A percentile compares a stretch with the other conserved stretches of the same genome.
These are phyloP conservation scores for Penicillium janthinellum DNA, from an alignment of 2,329 filamentous ascomycete genomes.

Conservation along the genomic window DNA sequence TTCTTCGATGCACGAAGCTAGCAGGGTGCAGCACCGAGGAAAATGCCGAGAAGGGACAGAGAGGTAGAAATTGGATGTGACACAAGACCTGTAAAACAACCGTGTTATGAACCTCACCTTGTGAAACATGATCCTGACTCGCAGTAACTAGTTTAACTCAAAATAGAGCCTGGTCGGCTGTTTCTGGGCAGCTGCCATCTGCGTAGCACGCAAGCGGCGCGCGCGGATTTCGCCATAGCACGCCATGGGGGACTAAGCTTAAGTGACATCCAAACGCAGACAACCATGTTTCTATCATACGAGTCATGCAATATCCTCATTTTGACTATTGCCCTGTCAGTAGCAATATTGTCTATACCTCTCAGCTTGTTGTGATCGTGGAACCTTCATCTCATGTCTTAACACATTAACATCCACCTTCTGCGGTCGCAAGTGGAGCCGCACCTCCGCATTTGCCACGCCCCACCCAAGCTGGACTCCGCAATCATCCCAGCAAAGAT, in stretches of 20 bases:
- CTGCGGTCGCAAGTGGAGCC: neutral
- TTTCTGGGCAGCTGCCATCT: neutral
- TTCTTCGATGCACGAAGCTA: neutral
- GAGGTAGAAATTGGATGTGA: neutral
- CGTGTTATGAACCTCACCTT: neutral
- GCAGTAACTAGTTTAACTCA: neutral
- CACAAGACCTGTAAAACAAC: neutral
- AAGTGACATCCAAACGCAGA: neutral
- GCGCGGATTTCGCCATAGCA: constrained; percentile 27
- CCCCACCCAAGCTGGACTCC: neutral
- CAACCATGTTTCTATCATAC: neutral
- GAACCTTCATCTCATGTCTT: neutral
- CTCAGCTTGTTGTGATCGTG: neutral
- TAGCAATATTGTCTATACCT: neutral
- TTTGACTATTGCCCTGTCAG: neutral
- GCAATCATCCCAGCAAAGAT: neutral
- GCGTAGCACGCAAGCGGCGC: constrained; percentile 23
- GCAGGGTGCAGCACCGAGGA: neutral
- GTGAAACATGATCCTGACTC: neutral
- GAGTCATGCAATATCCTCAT: neutral
- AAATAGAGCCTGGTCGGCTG: neutral
- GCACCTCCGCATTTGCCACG: constrained; percentile 8
- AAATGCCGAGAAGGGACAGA: neutral
- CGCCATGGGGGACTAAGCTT: constrained; percentile 17
- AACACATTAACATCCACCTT: neutral